These are phyloP conservation scores for Agrocybe praecox DNA, from an alignment of 768 basidiomycete species.

Conservation along the genomic window DNA sequence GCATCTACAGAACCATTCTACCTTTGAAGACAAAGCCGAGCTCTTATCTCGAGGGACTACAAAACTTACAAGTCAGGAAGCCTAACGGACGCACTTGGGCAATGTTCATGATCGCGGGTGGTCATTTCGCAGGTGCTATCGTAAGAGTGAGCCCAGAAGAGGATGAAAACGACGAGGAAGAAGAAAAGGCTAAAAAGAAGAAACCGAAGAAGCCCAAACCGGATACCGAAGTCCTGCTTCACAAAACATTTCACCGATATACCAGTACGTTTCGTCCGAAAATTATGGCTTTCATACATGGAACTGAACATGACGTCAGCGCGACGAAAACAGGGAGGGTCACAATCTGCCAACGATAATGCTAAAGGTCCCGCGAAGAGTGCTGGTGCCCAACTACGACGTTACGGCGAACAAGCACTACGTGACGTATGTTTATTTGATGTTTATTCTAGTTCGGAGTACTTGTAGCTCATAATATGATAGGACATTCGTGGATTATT, in stretches of 20 bases:
- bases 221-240: slow-evolving; percentile 79
- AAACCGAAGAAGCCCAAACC: slow-evolving; percentile 69
- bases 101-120: slow-evolving; percentile 95
- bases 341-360: slow-evolving; percentile 90
- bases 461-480: not conserved
- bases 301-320: slow-evolving; percentile 49
- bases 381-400: slow-evolving; percentile 89
- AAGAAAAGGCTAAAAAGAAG: slow-evolving; percentile 46
- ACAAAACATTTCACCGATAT: slow-evolving; percentile 98
- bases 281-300: not conserved
- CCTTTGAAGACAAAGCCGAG: slow-evolving; percentile 46
- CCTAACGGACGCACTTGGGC: slow-evolving; percentile 80
- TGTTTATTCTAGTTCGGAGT: not conserved
- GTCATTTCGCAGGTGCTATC: slow-evolving; percentile 96
- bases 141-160: slow-evolving; percentile 64
- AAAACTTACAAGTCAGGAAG: slow-evolving; percentile 58
- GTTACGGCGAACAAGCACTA: slow-evolving; percentile 94
- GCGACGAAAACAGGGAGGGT: slow-evolving; percentile 96
- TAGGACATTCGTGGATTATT: slow-evolving; percentile 90
- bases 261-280: slow-evolving; percentile 68
- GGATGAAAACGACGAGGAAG: slow-evolving; percentile 44
- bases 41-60: slow-evolving; percentile 61
- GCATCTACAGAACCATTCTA: slow-evolving; percentile 81
- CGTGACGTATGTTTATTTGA: slow-evolving; percentile 64
- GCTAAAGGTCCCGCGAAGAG: slow-evolving; percentile 92